These are phyloP conservation scores for Tulasnella sp. DNA, from an alignment of 768 basidiomycete genomes.

Conservation along the genomic window DNA sequence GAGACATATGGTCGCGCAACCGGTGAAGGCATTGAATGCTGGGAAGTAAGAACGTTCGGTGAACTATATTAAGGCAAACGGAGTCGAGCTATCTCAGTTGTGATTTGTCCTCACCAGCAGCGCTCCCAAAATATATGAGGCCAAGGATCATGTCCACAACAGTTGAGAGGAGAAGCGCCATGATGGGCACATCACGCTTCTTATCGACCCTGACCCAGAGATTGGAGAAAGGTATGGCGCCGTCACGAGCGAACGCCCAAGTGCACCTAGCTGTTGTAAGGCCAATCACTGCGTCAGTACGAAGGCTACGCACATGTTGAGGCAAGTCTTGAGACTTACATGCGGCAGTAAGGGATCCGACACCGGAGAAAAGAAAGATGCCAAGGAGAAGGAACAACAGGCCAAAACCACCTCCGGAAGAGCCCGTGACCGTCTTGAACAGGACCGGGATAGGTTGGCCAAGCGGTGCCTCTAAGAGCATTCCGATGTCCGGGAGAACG, in stretches of 20 bases:
- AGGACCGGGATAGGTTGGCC: slow-evolving; percentile 56
- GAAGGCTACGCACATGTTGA: not conserved
- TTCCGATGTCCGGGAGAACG: slow-evolving; percentile 48
- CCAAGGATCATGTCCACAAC: slow-evolving; percentile 48
- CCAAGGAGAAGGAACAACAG: slow-evolving; percentile 43
- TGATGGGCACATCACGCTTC: slow-evolving; percentile 42
- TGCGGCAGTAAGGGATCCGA: slow-evolving; percentile 56
- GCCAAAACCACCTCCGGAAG: slow-evolving; percentile 50
- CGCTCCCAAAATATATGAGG: slow-evolving; percentile 43
- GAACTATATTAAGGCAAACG: not conserved
- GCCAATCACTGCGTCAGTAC: not conserved
- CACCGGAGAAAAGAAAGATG: slow-evolving; percentile 49
- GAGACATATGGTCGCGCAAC: slow-evolving; percentile 56
- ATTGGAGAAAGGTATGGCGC: slow-evolving; percentile 45
- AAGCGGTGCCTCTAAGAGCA: slow-evolving; percentile 45
- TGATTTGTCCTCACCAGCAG: not conserved
- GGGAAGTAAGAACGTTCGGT: slow-evolving; percentile 33
- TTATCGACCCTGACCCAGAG: slow-evolving; percentile 39
- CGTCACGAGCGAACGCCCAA: slow-evolving; percentile 62
- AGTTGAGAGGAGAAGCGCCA: slow-evolving; percentile 51
- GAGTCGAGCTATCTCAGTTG: not conserved
- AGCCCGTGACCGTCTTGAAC: slow-evolving; percentile 53
- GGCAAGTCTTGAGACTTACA: slow-evolving; percentile 26
- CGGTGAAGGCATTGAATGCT: slow-evolving; percentile 59
- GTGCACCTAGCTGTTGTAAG: slow-evolving; percentile 41